Conservation (phyloP, 306 rosid species). For the Oemleria cerasiformis region DNA sequence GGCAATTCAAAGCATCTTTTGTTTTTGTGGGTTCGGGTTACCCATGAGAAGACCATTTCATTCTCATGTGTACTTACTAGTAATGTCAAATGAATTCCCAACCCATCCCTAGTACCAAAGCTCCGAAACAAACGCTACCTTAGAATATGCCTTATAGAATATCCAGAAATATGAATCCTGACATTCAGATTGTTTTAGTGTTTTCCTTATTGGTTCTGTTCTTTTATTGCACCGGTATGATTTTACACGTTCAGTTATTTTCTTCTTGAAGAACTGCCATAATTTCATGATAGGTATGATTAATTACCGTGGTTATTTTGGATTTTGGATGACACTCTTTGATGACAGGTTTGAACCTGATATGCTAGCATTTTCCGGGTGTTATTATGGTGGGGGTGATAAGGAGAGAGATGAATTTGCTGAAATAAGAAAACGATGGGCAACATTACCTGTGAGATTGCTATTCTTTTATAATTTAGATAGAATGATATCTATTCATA, state of each 20-base stretch:
- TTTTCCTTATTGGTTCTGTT: constrained; percentile 2
- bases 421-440: constrained; percentile 97
- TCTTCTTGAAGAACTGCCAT: constrained; percentile 9
- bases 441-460: constrained; percentile 88
- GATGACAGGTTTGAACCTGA: constrained; percentile 93
- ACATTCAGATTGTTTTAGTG: neutral
- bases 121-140: neutral
- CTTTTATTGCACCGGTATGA: neutral
- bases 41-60: neutral
- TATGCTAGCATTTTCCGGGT: constrained; percentile 99
- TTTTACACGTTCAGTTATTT: neutral
- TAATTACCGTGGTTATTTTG: constrained; percentile 1
- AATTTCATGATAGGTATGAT: neutral
- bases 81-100: neutral
- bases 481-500: constrained; percentile 4
- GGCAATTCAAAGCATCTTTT: neutral
- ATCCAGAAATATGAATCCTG: neutral
- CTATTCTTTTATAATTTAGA: constrained; percentile 17
- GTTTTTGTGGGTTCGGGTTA: neutral
- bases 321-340: constrained; percentile 31
- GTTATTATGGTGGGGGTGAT: constrained; percentile 98
- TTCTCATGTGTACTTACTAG: neutral
- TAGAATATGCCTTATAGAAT: neutral
- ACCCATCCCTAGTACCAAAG: neutral
- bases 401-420: constrained; percentile 87